Evolutionary conservation across 345 rosid genomes (phyloP), one percentile per base, ranked within the genome.

Genomic region (Lumnitzera littorea): DNA sequence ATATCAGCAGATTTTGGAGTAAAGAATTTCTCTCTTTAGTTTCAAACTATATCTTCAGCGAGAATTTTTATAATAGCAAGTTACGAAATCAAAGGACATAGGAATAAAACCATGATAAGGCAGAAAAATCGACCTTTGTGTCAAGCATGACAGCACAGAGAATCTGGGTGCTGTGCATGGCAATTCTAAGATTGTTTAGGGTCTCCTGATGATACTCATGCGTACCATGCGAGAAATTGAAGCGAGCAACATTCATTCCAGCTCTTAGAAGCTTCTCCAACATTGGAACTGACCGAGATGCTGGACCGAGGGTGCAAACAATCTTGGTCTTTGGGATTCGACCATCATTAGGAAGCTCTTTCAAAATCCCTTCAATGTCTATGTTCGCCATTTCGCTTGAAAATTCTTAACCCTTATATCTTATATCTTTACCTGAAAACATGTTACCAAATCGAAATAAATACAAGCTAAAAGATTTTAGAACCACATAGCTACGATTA

Each of bases 201-300:
- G 94, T 87, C 72, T 76, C 98, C 71, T 83, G 92, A 71, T 91
- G 98, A 47, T 91, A 91, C 56, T 87, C 94, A 36, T 89, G 96
- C 48, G 92, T 87, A n/a, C 98, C 98, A 31, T 91, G 98, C 4
- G 98, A 91, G 83, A 91, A 91, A 72, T 91, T 91, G 94, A 91
- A 91, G 46, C 98, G 95, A 55, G 94, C 96, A 7, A 92, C 96
- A 62, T 92, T 92, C 98, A 92, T 89, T 48, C 98, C 98, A 7
- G 96, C 96, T 65, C 63, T 87, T 16, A 89, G 73, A 74, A 92
- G 87, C 84, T 92, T 92, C 82, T 89, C 96, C 2, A 84, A 48
- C 98, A 89, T 89, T 4, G 80, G 69, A 50, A 92, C 96, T 6
- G 88, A 70, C 1, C 96, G 84, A 1, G 98, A 92, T 55, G 98